Percentiles rank a stretch among this genome's conserved stretches.
phyloP scores from a whole-genome alignment of 768 basidiomycete species.

The Mycena leptocephala region DNA sequence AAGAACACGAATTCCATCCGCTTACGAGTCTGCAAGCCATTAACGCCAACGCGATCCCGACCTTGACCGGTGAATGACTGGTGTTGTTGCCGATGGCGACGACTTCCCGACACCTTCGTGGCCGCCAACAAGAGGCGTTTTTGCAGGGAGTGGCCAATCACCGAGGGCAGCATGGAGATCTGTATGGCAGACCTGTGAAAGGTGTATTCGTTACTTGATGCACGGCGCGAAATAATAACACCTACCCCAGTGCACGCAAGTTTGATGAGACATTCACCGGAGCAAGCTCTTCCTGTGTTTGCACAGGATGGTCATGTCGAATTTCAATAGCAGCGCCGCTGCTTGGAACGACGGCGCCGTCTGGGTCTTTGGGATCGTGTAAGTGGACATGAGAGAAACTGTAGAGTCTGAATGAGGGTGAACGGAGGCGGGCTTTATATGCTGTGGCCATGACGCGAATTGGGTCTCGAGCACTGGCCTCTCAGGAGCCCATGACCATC shows the following conservation, averaged over 20 bases:
- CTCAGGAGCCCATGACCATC: too few species aligned
- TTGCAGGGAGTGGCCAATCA: conserved; percentile 87
- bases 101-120: conserved; percentile 90
- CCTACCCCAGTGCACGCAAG: conserved; percentile 78
- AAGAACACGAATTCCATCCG: not conserved
- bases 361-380: conserved; percentile 58
- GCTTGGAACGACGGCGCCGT: conserved; percentile 60
- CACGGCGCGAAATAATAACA: not conserved
- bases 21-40: conserved; percentile 80
- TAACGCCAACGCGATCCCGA: conserved; percentile 91
- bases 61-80: conserved; percentile 69
- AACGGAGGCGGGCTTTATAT: conserved; percentile 7
- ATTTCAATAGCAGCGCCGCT: conserved; percentile 54
- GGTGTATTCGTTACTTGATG: too few species aligned
- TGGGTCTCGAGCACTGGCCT: not conserved
- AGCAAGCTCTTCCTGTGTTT: conserved; percentile 66
- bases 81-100: conserved; percentile 86
- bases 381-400: conserved; percentile 11
- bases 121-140: conserved; percentile 81
- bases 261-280: conserved; percentile 85
- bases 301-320: conserved; percentile 70
- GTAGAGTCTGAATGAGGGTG: too few species aligned
- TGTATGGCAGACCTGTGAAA: conserved; percentile 76
- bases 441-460: not conserved
- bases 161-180: conserved; percentile 83